Base-by-base conservation (phyloP, 2,329 filamentous ascomycete species). In the Penicillium sp. region DNA sequence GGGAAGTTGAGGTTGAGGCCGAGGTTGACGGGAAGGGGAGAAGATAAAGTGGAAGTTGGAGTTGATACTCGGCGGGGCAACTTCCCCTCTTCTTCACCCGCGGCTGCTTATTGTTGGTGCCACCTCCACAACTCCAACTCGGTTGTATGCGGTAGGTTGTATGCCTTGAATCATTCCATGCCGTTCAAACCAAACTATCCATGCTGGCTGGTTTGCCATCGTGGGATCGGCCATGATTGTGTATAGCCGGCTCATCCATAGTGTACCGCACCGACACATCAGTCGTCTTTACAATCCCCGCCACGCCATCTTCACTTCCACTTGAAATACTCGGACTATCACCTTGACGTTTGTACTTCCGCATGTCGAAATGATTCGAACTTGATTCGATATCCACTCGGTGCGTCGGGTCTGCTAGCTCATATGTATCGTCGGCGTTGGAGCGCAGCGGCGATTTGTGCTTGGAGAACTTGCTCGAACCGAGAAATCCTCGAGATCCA, bases 221-320 rank as follows among this genome's bases (percentile, higher is more conserved):
- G 7, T 40, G 48, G 13, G 53, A 56, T 34, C 49, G 52, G 6
- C 26, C 21, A 45, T 51, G 36, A 24, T 50, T 48, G 8, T 29
- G 19, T 13, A 44, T 28, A 18, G 16, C 28, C 14, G 31, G 23
- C 19, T 43, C 47, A 7, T 42, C 55, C 8, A 45, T 21, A 14
- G 39, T 57, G 55, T 64, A 65, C 11, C 47, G 34, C 14, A 66
- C 55, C 14, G 56, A 56, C 2, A 66, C 59, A 53, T 61, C 55
- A 6, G 54, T 66, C 0, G 56, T 65, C 43, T 60, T 64, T 13
- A 65, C 40, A 46, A 64, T 63, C 8, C 59, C 59, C 1, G 19
- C 23, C 6, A 54, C 47, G 1, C 47, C 57, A 40, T 65, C 61
- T 13, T 56, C 45, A 46, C 60, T 62, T 9, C 51, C 40, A 51